Percentiles rank a stretch among this genome's conserved stretches.
Evolutionary conservation across 371 early-diverging fungal genomes (phyloP).

Genomic region (Synchytrium microbalum): DNA sequence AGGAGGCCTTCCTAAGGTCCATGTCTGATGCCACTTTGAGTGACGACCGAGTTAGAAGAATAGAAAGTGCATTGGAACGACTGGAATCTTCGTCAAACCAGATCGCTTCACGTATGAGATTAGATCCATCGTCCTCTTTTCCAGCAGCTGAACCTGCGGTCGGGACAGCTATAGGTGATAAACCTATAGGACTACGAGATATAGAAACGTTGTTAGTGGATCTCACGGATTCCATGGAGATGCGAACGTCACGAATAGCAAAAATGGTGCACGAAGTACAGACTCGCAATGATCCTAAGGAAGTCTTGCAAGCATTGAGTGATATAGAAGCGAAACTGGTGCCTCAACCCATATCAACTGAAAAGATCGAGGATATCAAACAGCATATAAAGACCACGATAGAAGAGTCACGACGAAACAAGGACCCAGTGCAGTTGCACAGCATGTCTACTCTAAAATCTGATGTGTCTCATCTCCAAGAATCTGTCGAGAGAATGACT

Average conservation of each 20-base stretch:
- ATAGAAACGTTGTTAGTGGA: constrained; percentile 20
- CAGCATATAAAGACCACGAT: not conserved
- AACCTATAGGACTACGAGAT: constrained; percentile 9
- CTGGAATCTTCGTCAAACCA: not conserved
- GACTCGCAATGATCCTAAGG: not conserved
- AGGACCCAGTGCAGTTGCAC: not conserved
- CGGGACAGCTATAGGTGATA: not conserved
- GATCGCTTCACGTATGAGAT: not conserved
- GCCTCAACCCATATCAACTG: not conserved
- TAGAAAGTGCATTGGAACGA: not conserved
- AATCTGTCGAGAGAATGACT: not conserved
- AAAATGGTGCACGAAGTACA: constrained; percentile 32
- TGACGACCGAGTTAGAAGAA: not conserved
- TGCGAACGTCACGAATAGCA: constrained; percentile 33
- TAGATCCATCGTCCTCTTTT: no score
- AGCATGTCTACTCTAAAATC: not conserved
- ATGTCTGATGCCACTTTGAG: not conserved
- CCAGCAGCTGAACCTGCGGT: not conserved
- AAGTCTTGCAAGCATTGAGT: no score
- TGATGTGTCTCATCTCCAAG: not conserved
- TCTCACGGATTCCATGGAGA: constrained; percentile 33
- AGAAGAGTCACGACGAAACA: not conserved
- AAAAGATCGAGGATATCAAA: not conserved
- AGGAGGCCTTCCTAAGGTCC: not conserved
- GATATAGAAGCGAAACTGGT: not conserved